Conservation (phyloP, 208 protist genomes). For the Acanthamoeba culbertsoni region DNA sequence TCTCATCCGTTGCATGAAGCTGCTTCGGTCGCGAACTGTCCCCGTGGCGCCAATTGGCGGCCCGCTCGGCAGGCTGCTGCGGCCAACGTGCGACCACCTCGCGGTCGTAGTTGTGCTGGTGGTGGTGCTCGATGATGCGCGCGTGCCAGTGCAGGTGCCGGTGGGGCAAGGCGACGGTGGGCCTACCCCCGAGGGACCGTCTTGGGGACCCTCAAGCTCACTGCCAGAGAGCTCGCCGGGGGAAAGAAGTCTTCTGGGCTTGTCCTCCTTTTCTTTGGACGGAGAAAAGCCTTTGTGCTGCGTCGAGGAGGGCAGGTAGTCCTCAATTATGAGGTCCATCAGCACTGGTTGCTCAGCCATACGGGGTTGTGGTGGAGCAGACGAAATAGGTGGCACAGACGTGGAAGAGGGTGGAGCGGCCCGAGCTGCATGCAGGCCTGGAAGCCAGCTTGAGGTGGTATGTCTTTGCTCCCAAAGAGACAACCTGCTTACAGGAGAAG, state of each 20-base stretch:
- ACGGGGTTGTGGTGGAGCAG: not conserved
- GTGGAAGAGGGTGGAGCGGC: too few relatives aligned
- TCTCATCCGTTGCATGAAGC: not conserved
- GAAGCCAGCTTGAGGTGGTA: not conserved
- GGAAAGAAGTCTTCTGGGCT: too few relatives aligned
- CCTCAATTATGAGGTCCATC: constrained; percentile 7
- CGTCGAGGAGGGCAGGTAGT: constrained; percentile 24
- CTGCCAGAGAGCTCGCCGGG: too few relatives aligned
- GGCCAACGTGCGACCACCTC: not conserved
- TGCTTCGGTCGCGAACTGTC: not conserved
- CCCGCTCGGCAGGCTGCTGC: too few relatives aligned
- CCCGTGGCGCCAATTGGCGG: too few relatives aligned
- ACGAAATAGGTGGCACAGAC: too few relatives aligned
- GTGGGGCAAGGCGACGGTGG: too few relatives aligned
- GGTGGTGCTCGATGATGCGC: not conserved
- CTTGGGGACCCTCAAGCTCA: too few relatives aligned
- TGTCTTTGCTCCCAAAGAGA: not conserved
- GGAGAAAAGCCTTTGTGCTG: too few relatives aligned
- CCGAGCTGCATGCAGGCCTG: not conserved
- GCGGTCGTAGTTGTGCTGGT: not conserved
- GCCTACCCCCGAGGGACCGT: too few relatives aligned
- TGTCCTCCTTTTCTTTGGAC: too few relatives aligned
- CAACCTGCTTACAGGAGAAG: not conserved
- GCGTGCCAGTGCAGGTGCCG: not conserved
- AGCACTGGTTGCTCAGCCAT: not conserved